Conservation (phyloP, 192 early-diverging fungal genomes). For the Backusella circina region DNA sequence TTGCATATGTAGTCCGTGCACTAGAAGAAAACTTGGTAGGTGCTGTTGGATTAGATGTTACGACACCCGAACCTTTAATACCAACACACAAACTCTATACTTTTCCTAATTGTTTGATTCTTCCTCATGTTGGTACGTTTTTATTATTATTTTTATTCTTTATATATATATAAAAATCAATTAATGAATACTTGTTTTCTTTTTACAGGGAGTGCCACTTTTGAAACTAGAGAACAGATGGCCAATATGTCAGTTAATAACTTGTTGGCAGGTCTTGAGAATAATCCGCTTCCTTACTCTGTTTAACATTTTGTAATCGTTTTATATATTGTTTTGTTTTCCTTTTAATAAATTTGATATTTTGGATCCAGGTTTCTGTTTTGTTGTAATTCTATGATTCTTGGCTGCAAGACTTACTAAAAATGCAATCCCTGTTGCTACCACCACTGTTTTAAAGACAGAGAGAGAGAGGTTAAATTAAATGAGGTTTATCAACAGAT, state of each 20-base stretch:
- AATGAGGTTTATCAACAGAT: too few species aligned
- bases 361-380: background rate
- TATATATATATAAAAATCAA: background rate
- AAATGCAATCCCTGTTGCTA: background rate
- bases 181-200: background rate
- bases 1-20: conserved; percentile 34
- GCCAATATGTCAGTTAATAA: conserved; percentile 27
- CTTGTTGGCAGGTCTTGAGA: conserved; percentile 10
- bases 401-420: background rate
- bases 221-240: conserved; percentile 84
- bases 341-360: background rate
- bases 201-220: conserved; percentile 61
- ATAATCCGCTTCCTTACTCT: conserved; percentile 6
- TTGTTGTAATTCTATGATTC: background rate
- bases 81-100: conserved; percentile 53
- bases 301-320: background rate
- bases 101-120: conserved; percentile 59
- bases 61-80: conserved; percentile 80
- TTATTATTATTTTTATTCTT: background rate
- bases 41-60: conserved; percentile 81
- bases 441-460: background rate
- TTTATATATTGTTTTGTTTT: background rate
- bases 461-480: background rate
- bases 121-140: conserved; percentile 74
- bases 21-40: conserved; percentile 57